These are phyloP conservation scores for Coemansia sp. DNA, from an alignment of 192 early-diverging fungal species.

Conservation along the genomic window DNA sequence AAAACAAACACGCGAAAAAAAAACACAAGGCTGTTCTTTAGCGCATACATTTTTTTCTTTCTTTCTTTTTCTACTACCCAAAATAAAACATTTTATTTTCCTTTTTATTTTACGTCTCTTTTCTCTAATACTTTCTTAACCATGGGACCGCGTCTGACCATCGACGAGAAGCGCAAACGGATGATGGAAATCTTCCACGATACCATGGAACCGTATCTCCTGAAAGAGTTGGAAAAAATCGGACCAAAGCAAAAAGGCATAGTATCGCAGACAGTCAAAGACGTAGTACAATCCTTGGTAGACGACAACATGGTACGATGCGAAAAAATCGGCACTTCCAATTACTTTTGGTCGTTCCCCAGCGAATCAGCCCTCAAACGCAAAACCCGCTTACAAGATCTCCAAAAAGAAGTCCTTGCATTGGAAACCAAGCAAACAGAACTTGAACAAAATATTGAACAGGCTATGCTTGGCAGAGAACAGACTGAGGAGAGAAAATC, in stretches of 20 bases:
- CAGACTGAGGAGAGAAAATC: constrained; percentile 61
- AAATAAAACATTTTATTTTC: not conserved
- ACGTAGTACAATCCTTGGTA: constrained; percentile 78
- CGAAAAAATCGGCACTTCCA: constrained; percentile 89
- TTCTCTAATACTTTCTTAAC: not conserved
- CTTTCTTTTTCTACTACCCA: not conserved
- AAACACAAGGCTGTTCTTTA: too few species aligned
- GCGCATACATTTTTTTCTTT: not conserved
- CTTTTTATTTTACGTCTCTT: constrained; percentile 1
- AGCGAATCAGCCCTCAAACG: constrained; percentile 60
- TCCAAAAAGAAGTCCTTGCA: constrained; percentile 56
- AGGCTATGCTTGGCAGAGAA: constrained; percentile 63
- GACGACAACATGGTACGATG: constrained; percentile 74
- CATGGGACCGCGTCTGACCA: constrained; percentile 36
- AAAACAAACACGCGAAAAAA: too few species aligned
- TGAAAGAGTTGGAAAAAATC: constrained; percentile 83
- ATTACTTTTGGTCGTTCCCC: constrained; percentile 92
- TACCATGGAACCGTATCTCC: constrained; percentile 67
- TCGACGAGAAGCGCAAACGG: constrained; percentile 60
- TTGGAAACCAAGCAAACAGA: constrained; percentile 50
- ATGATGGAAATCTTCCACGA: constrained; percentile 63
- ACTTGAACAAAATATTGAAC: constrained; percentile 48
- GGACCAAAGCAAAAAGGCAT: constrained; percentile 83
- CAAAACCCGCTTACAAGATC: constrained; percentile 53
- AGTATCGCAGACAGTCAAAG: constrained; percentile 77